phyloP scores from a whole-genome alignment of 1,284 basidiomycete species.

The Melampsora larici-populina region DNA sequence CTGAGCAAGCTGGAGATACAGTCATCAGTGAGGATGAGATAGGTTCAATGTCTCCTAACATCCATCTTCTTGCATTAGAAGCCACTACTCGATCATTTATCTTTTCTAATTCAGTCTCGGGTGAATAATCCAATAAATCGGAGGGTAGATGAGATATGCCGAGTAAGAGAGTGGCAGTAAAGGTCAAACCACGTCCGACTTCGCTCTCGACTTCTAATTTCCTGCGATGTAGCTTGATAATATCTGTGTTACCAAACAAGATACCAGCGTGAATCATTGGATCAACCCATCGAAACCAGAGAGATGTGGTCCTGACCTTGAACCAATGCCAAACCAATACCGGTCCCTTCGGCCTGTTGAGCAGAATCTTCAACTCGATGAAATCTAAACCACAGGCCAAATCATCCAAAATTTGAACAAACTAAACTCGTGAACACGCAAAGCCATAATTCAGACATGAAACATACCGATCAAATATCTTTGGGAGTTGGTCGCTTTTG shows the following conservation, averaged over 20 bases:
- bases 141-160: constrained; percentile 29
- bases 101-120: constrained; percentile 30
- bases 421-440: background rate
- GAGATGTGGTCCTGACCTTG: constrained; percentile 22
- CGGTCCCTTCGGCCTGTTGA: constrained; percentile 25
- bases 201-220: constrained; percentile 28
- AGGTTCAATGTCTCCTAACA: constrained; percentile 21
- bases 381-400: constrained; percentile 13
- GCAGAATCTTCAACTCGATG: constrained; percentile 26
- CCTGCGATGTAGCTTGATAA: constrained; percentile 30
- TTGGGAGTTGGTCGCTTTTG: constrained; percentile 23
- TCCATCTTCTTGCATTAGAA: constrained; percentile 30
- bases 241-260: constrained; percentile 13
- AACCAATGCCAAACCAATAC: constrained; percentile 37
- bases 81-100: constrained; percentile 33
- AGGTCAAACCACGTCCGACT: constrained; percentile 32
- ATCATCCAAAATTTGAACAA: background rate
- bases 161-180: constrained; percentile 19
- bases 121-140: constrained; percentile 27
- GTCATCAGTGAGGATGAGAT: background rate
- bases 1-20: constrained; percentile 18
- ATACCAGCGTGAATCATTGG: background rate
- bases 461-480: constrained; percentile 37
- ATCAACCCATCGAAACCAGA: background rate
- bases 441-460: background rate